Evolutionary conservation across 257 asterid genomes (phyloP), one percentile per base, ranked within the genome.

Genomic region (Nicotiana paniculata): DNA sequence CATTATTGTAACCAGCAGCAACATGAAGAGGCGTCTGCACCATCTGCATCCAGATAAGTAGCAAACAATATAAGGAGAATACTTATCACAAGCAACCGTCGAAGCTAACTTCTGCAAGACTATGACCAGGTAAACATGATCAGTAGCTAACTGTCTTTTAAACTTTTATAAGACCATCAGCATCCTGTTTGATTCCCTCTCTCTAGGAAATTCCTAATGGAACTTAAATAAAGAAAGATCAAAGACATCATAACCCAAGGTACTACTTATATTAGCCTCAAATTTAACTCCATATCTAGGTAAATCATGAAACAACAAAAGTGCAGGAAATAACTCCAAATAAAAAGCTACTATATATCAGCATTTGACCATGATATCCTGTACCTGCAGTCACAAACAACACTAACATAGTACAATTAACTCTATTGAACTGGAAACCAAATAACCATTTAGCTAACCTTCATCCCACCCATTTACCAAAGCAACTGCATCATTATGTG

Each of bases 1-100:
- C 87, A 61, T 89, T 93, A 83, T 93, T 89, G 91, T 96, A 91
- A 88, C 99, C 99, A 80, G 99, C 95, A 79, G 99, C 86, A 82
- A 96, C 96, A 88, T 96, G 99, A 82, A 96, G 98, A 57, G 98
- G 99, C 63, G 99, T 94, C 82, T 96, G 98, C 39, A 84, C 97
- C 98, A 96, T 96, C 99, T 96, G 90, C 84, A 85, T 77, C 65
- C 54, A 75, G 63, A 68, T 8, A 53, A 63, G 9, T 74, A 81
- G 59, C 77, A 46, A 80, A 18, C 21, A 9, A 80, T 30, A 54
- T 63, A 65, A 69, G 57, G 28, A 64, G 6, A 64, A 51, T 65
- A 46, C 77, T 63, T 81, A 51, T 28, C 65, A 51, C 72, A 81
- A 18, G 48, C 65, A 81, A 65, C 10, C 83, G 46, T 18, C 66